Percentiles rank a stretch among this genome's conserved stretches.
phyloP scores from a whole-genome alignment of 2,329 filamentous ascomycete species.

The Verticillium albo-atrum region DNA sequence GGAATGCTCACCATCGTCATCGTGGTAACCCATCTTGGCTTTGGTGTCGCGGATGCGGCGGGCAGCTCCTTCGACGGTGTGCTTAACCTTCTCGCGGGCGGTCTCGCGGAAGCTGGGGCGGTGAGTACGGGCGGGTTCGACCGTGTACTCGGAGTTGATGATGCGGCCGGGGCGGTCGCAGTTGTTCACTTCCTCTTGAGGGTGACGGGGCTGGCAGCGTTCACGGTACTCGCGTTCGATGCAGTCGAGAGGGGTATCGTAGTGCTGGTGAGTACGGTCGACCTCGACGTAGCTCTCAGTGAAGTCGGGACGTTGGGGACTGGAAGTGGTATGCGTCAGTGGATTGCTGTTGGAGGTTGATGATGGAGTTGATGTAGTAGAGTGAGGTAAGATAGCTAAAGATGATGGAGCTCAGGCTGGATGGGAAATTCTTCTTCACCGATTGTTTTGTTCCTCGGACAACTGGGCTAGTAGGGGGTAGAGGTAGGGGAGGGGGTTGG shows the following conservation, averaged over 20 bases:
- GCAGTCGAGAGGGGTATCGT: conserved; percentile 52
- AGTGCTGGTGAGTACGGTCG: conserved; percentile 47
- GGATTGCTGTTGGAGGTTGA: conserved; percentile 10
- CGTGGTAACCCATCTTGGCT: conserved; percentile 63
- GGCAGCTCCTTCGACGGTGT: conserved; percentile 56
- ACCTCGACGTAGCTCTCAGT: conserved; percentile 64
- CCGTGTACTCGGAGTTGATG: conserved; percentile 26
- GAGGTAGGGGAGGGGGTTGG: background rate
- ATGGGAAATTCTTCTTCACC: conserved; percentile 2
- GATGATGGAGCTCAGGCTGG: background rate
- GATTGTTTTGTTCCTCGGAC: conserved; percentile 9
- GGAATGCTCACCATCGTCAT: conserved; percentile 50
- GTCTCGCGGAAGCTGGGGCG: conserved; percentile 49
- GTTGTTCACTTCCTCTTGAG: conserved; percentile 32
- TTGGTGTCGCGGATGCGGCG: conserved; percentile 30
- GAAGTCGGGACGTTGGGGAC: conserved; percentile 33
- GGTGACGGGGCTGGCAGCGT: conserved; percentile 50
- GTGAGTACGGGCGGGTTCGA: conserved; percentile 29
- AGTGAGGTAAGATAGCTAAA: conserved; percentile 3
- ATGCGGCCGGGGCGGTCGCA: conserved; percentile 26
- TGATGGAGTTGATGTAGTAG: conserved; percentile 23
- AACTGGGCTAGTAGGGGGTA: conserved; percentile 7
- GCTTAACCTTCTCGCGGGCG: conserved; percentile 49
- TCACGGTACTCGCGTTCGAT: conserved; percentile 64
- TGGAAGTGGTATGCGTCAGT: conserved; percentile 11